Base-by-base conservation (phyloP, 23 red algal species). In the Chondrus crispus region DNA sequence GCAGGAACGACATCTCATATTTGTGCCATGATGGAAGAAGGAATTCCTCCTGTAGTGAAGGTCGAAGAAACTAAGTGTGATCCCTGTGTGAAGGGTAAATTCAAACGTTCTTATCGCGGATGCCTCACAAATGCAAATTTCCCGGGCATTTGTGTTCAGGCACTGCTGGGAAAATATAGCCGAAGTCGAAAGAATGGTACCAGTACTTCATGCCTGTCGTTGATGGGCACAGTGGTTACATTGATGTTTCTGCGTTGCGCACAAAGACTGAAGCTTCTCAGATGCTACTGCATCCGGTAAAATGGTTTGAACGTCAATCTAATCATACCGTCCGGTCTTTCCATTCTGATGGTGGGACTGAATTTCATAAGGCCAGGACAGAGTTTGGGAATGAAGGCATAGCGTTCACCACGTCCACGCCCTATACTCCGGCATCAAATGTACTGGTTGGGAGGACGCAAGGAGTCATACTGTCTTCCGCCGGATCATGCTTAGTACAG, bases 231-330 rank as follows among this genome's bases (percentile, higher is more conserved):
- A 80, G 44, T 22, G 49, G 87, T 20, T 81, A 71, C 66, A 40
- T n/a, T n/a, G n/a, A n/a, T n/a, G n/a, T n/a, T n/a, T n/a, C n/a
- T n/a, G n/a, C n/a, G n/a, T n/a, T 90, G 14, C 28, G 29, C 2
- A 47, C 9, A 38, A 90, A 90, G 80, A 48, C 20, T 9, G 87
- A 90, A 20, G 70, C 87, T 19, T 90, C 87, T 4, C 33, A 30
- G 48, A 20, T 45, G 7, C 28, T 90, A 22, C 7, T 45, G 0
- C 19, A 36, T 19, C 51, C 37, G 14, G 52, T 45, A 3, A 90
- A 78, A 8, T 81, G 87, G 53, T 81, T 90, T 52, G 72, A 90
- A 49, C 71, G 74, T 35, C 73, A 80, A 69, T 58, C 87, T 36
- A 54, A 28, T 9, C n/a, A 78, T 16, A 69, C 45, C 46, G 87